Percentiles rank a stretch among this genome's conserved stretches.
Conservation (phyloP, 345 rosid genomes). For the Eutrema japonicum region DNA sequence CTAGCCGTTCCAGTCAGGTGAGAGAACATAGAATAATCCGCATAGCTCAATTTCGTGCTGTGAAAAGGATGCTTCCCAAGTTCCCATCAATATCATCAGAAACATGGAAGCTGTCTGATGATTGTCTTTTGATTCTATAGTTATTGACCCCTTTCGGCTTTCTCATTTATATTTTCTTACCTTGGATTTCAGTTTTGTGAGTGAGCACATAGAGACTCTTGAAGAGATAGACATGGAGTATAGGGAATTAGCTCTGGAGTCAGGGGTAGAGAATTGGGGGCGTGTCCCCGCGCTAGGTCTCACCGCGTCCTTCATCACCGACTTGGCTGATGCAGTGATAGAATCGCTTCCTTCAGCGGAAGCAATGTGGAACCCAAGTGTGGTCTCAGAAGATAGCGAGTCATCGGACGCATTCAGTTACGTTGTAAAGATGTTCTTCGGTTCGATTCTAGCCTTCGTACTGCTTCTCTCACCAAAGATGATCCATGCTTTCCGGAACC, state of each 20-base stretch:
- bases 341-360: constrained; percentile 84
- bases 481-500: constrained; percentile 65
- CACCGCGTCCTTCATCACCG: constrained; percentile 79
- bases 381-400: constrained; percentile 52
- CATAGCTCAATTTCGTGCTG: not conserved
- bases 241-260: constrained; percentile 80
- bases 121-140: not conserved
- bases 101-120: not conserved
- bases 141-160: constrained; percentile 1
- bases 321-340: constrained; percentile 88
- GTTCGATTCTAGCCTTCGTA: constrained; percentile 73
- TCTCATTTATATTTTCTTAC: not conserved
- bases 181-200: constrained; percentile 69
- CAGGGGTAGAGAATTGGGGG: constrained; percentile 92
- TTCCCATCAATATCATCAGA: not conserved
- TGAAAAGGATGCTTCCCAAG: not conserved
- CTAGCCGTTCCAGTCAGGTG: constrained; percentile 94
- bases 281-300: constrained; percentile 87
- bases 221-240: constrained; percentile 97
- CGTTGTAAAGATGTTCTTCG: constrained; percentile 67
- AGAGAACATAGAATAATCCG: constrained; percentile 18
- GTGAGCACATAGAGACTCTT: constrained; percentile 94
- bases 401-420: constrained; percentile 52
- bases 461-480: constrained; percentile 63
- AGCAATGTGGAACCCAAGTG: constrained; percentile 51